These are phyloP conservation scores for Eleusine coracana DNA, from an alignment of 176 grass and related monocot species.

Conservation along the genomic window DNA sequence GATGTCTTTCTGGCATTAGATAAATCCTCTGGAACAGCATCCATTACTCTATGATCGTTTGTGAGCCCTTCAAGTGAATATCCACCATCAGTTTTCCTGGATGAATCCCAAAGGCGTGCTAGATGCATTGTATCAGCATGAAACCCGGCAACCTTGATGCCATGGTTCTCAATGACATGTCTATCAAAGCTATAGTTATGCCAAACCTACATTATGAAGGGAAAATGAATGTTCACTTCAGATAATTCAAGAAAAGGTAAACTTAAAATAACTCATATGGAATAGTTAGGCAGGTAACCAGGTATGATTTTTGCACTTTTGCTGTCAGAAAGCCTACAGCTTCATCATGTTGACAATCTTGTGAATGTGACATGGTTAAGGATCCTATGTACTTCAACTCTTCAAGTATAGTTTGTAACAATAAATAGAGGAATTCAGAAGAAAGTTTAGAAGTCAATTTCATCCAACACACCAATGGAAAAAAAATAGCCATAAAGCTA, in stretches of 20 bases:
- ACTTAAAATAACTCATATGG: constrained; percentile 8
- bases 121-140: constrained; percentile 98
- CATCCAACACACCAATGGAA: constrained; percentile 20
- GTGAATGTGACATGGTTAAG: neutral
- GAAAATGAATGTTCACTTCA: constrained; percentile 30
- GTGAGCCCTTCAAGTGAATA: constrained; percentile 97
- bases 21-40: constrained; percentile 39
- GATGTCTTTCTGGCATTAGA: constrained; percentile 62
- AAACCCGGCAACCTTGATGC: constrained; percentile 82
- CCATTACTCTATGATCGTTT: constrained; percentile 73
- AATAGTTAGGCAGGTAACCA: constrained; percentile 22
- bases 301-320: constrained; percentile 10
- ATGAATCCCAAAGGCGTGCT: constrained; percentile 90
- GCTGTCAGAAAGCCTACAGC: neutral
- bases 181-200: constrained; percentile 98
- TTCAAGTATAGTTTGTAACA: constrained; percentile 33
- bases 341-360: neutral
- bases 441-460: neutral
- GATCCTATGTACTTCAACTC: constrained; percentile 15
- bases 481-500: constrained; percentile 24
- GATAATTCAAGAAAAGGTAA: constrained; percentile 36
- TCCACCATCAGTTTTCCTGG: constrained; percentile 72
- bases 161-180: constrained; percentile 83
- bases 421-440: constrained; percentile 2
- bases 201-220: constrained; percentile 77